Percentiles rank a stretch among this genome's conserved stretches.
These are phyloP conservation scores for Boletus rubroflammeus DNA, from an alignment of 768 basidiomycete species.

Conservation along the genomic window DNA sequence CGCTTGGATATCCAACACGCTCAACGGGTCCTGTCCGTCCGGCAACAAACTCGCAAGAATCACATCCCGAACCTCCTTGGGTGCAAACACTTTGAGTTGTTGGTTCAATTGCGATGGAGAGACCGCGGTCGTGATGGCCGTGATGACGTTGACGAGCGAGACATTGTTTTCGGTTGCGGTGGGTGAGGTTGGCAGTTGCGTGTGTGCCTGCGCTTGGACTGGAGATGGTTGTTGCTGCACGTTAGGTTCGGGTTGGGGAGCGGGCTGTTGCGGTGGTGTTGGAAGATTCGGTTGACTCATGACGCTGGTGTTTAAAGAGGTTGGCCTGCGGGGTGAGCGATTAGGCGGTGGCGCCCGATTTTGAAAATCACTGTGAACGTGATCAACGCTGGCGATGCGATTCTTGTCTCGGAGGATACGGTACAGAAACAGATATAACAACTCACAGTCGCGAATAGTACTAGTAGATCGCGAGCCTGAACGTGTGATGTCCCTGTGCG, in stretches of 20 bases:
- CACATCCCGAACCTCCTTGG: constrained; percentile 57
- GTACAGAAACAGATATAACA: not conserved
- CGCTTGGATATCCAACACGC: constrained; percentile 47
- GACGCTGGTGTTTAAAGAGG: not conserved
- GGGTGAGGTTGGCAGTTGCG: constrained; percentile 3
- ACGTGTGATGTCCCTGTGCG: not conserved
- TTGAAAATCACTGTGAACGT: not conserved
- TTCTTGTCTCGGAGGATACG: not conserved
- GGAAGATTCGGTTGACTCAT: constrained; percentile 29
- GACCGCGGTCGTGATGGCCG: constrained; percentile 44
- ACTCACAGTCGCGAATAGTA: constrained; percentile 7
- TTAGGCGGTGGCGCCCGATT: not conserved
- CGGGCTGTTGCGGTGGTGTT: constrained; percentile 20
- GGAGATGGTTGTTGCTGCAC: constrained; percentile 15
- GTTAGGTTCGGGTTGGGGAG: constrained; percentile 15
- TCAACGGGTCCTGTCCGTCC: constrained; percentile 66
- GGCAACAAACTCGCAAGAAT: constrained; percentile 52
- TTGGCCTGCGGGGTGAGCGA: not conserved
- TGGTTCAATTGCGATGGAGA: constrained; percentile 39
- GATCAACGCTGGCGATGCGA: not conserved
- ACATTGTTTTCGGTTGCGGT: constrained; percentile 4
- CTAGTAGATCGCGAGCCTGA: constrained; percentile 1
- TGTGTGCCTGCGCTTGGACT: constrained; percentile 9
- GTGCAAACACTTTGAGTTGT: constrained; percentile 42
- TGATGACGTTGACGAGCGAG: constrained; percentile 40